Conservation (phyloP, 805 yeast genomes). For the Yarrowia osloensis region DNA sequence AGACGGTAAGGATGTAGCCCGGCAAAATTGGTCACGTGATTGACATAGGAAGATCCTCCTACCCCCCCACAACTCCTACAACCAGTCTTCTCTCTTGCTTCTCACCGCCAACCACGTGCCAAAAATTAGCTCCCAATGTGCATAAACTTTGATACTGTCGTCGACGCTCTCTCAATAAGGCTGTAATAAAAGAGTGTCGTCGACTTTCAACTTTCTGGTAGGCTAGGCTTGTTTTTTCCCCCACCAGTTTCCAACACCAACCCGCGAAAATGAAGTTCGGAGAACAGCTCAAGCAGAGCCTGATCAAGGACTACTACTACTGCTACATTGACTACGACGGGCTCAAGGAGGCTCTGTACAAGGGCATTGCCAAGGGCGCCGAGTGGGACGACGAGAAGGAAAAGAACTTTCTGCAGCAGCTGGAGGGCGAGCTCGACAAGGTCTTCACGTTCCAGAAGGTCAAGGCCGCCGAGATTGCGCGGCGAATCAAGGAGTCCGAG, state of each 20-base stretch:
- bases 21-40: not conserved
- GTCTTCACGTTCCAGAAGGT: conserved; percentile 89
- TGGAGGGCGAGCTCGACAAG: conserved; percentile 88
- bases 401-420: conserved; percentile 70
- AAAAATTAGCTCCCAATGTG: not conserved
- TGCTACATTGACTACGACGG: conserved; percentile 93
- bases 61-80: no score
- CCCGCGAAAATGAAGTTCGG: conserved; percentile 80
- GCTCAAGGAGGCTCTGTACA: conserved; percentile 76
- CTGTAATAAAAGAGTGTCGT: conserved; percentile 5
- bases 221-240: not conserved
- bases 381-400: conserved; percentile 78
- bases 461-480: conserved; percentile 78
- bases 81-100: no score
- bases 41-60: no score
- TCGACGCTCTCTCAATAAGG: conserved; percentile 7
- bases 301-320: conserved; percentile 85
- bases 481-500: conserved; percentile 83
- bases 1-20: not conserved
- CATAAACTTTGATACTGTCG: conserved; percentile 25
- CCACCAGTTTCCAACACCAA: not conserved
- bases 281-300: conserved; percentile 83
- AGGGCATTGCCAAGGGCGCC: conserved; percentile 57
- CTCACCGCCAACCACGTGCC: conserved; percentile 3
- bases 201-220: not conserved